A percentile compares a stretch with the other conserved stretches of the same genome.
phyloP scores from a whole-genome alignment of 805 yeast species.

The Yamadazyma insecticola region DNA sequence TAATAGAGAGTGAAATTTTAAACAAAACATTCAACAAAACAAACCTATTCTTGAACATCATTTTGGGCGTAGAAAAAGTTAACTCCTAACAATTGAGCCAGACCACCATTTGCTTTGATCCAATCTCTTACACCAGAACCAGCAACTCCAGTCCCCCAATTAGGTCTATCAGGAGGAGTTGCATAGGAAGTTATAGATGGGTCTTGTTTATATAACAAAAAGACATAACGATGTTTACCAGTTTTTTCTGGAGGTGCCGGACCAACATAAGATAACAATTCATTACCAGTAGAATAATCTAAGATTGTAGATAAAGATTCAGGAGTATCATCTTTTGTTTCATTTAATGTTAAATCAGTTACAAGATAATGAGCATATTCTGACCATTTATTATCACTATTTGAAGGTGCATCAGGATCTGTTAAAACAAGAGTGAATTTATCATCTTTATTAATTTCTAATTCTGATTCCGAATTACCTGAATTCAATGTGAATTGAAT shows the following conservation, averaged over 20 bases:
- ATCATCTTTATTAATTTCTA: conserved; percentile 42
- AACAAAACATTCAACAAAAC: too few species aligned
- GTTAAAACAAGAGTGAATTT: conserved; percentile 74
- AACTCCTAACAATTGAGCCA: conserved; percentile 59
- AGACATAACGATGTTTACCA: conserved; percentile 84
- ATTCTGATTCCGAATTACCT: conserved; percentile 34
- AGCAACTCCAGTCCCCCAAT: conserved; percentile 85
- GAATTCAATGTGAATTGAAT: conserved; percentile 61
- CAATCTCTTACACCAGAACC: conserved; percentile 75
- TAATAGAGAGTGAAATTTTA: neutral
- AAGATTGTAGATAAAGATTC: conserved; percentile 24
- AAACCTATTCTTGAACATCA: conserved; percentile 16
- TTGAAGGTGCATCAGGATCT: conserved; percentile 92
- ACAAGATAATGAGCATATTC: conserved; percentile 77
- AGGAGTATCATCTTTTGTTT: conserved; percentile 14
- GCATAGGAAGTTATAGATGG: conserved; percentile 38
- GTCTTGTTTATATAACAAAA: conserved; percentile 67
- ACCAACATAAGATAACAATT: conserved; percentile 59
- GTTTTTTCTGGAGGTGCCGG: conserved; percentile 91
- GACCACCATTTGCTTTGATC: conserved; percentile 54
- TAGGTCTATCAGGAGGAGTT: conserved; percentile 50
- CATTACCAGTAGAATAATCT: conserved; percentile 33
- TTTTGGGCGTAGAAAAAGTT: conserved; percentile 85
- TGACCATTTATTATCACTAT: conserved; percentile 80
- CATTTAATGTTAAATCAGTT: conserved; percentile 44